Percentiles rank a stretch among this genome's conserved stretches.
Conservation (phyloP, 306 rosid genomes). For the Senna tora region DNA sequence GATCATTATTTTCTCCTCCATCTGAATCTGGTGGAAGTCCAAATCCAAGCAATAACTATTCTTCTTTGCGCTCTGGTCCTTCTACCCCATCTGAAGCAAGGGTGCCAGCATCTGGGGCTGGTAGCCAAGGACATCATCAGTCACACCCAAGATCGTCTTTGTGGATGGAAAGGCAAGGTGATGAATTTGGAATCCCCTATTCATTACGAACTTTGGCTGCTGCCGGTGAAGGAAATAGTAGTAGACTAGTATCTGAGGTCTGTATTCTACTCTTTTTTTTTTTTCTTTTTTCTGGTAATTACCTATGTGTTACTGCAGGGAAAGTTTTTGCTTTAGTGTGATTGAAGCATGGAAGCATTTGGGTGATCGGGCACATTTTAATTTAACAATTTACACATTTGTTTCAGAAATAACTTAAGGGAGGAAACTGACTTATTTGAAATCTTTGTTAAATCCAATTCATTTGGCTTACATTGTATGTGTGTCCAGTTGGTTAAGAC, state of each 20-base stretch:
- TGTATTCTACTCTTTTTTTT: slow-evolving; percentile 39
- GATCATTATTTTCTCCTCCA: slow-evolving; percentile 66
- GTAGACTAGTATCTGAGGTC: slow-evolving; percentile 86
- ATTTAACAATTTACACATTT: neutral
- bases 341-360: slow-evolving; percentile 8
- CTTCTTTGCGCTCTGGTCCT: slow-evolving; percentile 60
- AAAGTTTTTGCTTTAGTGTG: slow-evolving; percentile 5
- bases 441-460: slow-evolving; percentile 9
- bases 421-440: slow-evolving; percentile 7
- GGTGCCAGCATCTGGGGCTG: slow-evolving; percentile 52
- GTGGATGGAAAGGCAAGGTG: slow-evolving; percentile 78
- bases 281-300: slow-evolving; percentile 28
- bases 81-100: slow-evolving; percentile 56
- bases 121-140: slow-evolving; percentile 49
- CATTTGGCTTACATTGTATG: slow-evolving; percentile 5
- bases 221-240: slow-evolving; percentile 63
- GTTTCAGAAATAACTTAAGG: slow-evolving; percentile 8
- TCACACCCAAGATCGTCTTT: slow-evolving; percentile 60
- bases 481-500: neutral
- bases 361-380: neutral
- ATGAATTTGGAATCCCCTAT: slow-evolving; percentile 70
- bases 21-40: slow-evolving; percentile 62
- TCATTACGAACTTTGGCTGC: slow-evolving; percentile 64
- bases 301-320: neutral
- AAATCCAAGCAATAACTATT: slow-evolving; percentile 48